Base-by-base conservation (phyloP, 2,329 filamentous ascomycete genomes). In the Xylaria polymorpha region DNA sequence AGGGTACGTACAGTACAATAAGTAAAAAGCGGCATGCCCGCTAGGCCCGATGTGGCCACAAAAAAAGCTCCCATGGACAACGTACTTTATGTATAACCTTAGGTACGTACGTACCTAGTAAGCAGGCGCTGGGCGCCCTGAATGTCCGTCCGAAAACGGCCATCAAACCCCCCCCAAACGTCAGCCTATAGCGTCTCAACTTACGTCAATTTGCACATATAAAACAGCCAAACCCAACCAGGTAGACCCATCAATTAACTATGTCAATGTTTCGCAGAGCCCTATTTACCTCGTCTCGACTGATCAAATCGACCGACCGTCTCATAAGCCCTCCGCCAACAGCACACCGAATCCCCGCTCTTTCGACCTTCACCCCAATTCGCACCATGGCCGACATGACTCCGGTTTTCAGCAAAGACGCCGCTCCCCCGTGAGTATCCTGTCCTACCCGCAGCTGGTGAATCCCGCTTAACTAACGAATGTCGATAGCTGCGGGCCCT, bases 361-460 rank as follows among this genome's bases (percentile, higher is more conserved):
- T 77, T 67, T 70, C 73, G 60, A 66, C 70, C 64, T 68, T 74
- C 74, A 79, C 74, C 65, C 77, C 68, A 75, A 78, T 74, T 78
- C 81, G 77, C 78, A 83, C 77, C 69, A 85, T 84, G 80, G 81
- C 84, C 66, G 82, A 85, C 77, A 83, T 85, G 69, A 78, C 77
- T 55, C 78, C 80, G 71, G 78, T 91, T 74, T 85, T 86, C 78
- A 86, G 86, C 80, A 86, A 87, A 81, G 83, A 89, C 74, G 88
- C 87, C 73, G 85, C 87, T 73, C 82, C 85, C 85, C 75, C 84
- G 87, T 89, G 80, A 80, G 87, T 85, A 58, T 51, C 10, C 5
- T n/a, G 14, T 35, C 41, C 35, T 41, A 22, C n/a, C 48, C 25
- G 39, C 9, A 65, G 32, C 46, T 12, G 5, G 15, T 29, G 44